Evolutionary conservation across 768 basidiomycete species (phyloP).

Genomic region (Pleurotus platypus): DNA sequence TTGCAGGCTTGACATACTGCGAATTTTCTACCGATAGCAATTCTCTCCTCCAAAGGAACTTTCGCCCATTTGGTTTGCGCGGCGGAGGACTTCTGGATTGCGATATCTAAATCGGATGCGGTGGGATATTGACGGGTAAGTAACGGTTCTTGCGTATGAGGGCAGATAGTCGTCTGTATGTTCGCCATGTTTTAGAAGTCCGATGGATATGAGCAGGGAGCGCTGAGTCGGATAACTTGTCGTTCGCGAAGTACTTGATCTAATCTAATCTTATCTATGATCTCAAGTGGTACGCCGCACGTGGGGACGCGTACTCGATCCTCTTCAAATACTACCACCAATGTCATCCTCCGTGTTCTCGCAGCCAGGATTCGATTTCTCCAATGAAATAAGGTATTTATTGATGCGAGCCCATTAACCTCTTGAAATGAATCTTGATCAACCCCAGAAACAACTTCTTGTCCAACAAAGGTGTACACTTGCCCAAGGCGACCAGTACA

Average conservation of each 20-base stretch:
- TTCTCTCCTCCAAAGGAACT: conserved; percentile 67
- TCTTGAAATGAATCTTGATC: background rate
- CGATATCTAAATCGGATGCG: conserved; percentile 53
- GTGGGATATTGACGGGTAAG: conserved; percentile 67
- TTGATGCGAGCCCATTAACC: background rate
- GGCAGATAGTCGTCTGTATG: conserved; percentile 79
- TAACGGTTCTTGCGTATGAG: conserved; percentile 71
- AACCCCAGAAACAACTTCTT: conserved; percentile 69
- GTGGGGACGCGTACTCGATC: conserved; percentile 1
- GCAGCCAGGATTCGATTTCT: conserved; percentile 71
- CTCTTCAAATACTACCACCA: conserved; percentile 33
- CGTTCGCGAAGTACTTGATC: background rate
- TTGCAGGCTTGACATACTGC: conserved; percentile 19
- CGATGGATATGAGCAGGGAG: too few relatives aligned
- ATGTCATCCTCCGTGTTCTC: conserved; percentile 40
- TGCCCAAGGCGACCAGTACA: conserved; percentile 86
- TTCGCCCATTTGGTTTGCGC: conserved; percentile 78
- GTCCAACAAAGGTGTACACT: conserved; percentile 60
- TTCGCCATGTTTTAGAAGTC: conserved; percentile 23
- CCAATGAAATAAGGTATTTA: conserved; percentile 65
- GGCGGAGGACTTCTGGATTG: conserved; percentile 49
- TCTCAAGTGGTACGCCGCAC: background rate
- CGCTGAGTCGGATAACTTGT: too few relatives aligned
- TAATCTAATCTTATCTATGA: background rate
- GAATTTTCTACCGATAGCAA: conserved; percentile 57